Percentiles rank a stretch among this genome's conserved stretches.
Evolutionary conservation across 805 yeast species (phyloP).

Genomic region (Monosporozyma aquatica): DNA sequence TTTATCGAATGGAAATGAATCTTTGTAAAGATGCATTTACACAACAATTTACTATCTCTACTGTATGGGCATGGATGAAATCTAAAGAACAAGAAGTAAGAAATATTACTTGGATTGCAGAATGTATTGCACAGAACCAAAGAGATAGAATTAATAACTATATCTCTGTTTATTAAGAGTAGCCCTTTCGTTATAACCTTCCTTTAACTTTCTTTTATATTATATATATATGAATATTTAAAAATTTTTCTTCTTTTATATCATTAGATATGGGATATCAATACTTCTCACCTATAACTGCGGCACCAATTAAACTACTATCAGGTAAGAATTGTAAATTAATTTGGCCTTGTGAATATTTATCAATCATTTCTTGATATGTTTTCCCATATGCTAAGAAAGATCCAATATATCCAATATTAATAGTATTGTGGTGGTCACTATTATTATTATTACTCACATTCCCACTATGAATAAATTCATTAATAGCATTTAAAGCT

Average conservation of each 20-base stretch:
- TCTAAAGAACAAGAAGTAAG: conserved; percentile 94
- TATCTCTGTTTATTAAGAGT: conserved; percentile 63
- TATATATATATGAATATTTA: not conserved
- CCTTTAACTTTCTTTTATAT: not conserved
- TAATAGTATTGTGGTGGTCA: not conserved
- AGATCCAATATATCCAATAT: conserved; percentile 25
- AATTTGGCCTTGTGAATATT: conserved; percentile 10
- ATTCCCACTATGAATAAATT: conserved; percentile 1
- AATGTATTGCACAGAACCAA: conserved; percentile 98
- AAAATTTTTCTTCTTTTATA: not conserved
- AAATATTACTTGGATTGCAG: conserved; percentile 99
- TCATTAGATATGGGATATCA: not conserved
- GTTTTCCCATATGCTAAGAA: conserved; percentile 16
- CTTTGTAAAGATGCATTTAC: conserved; percentile 88
- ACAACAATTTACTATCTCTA: conserved; percentile 85
- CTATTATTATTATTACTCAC: not conserved
- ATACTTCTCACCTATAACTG: conserved; percentile 12
- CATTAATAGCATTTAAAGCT: conserved; percentile 13
- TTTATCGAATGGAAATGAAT: conserved; percentile 86
- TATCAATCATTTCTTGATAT: conserved; percentile 14
- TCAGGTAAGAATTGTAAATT: conserved; percentile 15
- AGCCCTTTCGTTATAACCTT: not conserved
- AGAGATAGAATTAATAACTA: conserved; percentile 87
- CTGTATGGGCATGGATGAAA: conserved; percentile 95
- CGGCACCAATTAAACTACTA: conserved; percentile 25